A percentile compares a stretch with the other conserved stretches of the same genome.
Evolutionary conservation across 306 rosid genomes (phyloP).

Genomic region (Purshia tridentata): DNA sequence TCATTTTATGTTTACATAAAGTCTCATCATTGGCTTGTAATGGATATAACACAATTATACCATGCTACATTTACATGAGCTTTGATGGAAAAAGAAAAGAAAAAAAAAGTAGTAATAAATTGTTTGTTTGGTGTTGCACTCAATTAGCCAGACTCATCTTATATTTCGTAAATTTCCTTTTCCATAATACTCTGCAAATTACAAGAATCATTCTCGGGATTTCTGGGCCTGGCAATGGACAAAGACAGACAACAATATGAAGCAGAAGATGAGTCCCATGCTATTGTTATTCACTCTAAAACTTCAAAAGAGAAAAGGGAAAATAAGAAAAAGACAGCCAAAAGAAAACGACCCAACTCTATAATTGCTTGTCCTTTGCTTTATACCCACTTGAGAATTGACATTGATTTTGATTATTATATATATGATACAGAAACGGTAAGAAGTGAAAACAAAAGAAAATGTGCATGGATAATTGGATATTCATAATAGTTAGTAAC

Average conservation of each 20-base stretch:
- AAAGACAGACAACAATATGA: constrained; percentile 7
- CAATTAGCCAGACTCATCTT: neutral
- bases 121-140: neutral
- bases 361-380: constrained; percentile 27
- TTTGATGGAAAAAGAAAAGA: too few species aligned
- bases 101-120: too few species aligned
- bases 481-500: neutral
- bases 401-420: neutral
- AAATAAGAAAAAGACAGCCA: constrained; percentile 25
- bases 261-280: constrained; percentile 17
- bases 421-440: neutral
- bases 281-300: constrained; percentile 22
- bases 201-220: constrained; percentile 24
- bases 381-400: constrained; percentile 4
- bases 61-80: too few species aligned
- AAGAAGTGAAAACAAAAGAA: constrained; percentile 15
- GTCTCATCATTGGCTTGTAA: too few species aligned
- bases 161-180: neutral
- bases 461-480: neutral
- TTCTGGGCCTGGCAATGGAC: constrained; percentile 11
- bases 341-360: constrained; percentile 29
- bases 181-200: neutral
- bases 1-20: too few species aligned
- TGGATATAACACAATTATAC: too few species aligned
- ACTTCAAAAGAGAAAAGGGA: constrained; percentile 15